Evolutionary conservation across 2,329 filamentous ascomycete genomes (phyloP), one percentile per base, ranked within the genome.

Genomic region (Aspergillus transmontanensis): DNA sequence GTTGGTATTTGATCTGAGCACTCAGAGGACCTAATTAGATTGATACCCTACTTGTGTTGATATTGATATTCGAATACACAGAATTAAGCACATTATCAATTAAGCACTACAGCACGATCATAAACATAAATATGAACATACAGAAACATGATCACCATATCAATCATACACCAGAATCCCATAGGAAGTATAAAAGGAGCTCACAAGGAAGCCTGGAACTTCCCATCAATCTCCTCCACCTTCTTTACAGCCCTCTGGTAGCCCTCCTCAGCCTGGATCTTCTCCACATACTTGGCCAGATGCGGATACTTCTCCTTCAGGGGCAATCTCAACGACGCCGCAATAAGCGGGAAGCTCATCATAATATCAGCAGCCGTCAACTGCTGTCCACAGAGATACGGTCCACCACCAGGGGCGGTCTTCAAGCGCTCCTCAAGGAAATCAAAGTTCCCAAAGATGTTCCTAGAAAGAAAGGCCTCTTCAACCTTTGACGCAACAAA

Each of bases 401-500:
- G 67, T 1, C 75, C 75, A 26, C 74, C 73, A 0, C 70, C 74
- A 0, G 81, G 81, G 0, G 80, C 76, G 12, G 80, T 77, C 56
- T 76, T 74, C 50, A 83, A 69, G 62, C 81, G 80, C n/a, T 70
- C 66, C 61, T 84, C 82, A 4, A 84, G 69, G 67, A 83, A 83
- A 6, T 73, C 69, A 58, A 82, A 78, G 51, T 83, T 77, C 6
- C 73, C 72, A 12, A 76, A 71, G 19, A 82, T 68, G 46, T 82
- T 81, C 23, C 75, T 76, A 6, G 71, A 66, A 19, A 83, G 66
- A 65, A 78, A 83, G 5, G 70, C 69, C 6, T 75, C 67, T 50
- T 81, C 76, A 21, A 83, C 73, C 57, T 77, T 76, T 41, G 76
- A 74, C 9, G 85, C 85, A 23, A 91, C 83, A 6, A 80, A 77